Percentiles rank a stretch among this genome's conserved stretches.
Conservation (phyloP, 139 green algal species). For the Axilococcus clingmanii region DNA sequence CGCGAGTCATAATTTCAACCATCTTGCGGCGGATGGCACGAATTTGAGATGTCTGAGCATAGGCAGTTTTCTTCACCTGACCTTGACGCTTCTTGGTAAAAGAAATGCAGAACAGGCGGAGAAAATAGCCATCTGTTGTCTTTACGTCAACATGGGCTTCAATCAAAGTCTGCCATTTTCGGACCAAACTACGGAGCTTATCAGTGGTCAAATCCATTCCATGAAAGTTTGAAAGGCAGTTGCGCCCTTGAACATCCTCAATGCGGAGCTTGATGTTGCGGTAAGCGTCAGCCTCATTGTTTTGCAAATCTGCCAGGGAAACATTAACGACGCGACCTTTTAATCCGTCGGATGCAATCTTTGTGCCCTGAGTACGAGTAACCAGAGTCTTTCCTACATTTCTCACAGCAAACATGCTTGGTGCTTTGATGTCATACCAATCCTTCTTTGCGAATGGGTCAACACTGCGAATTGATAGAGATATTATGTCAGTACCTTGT, state of each 20-base stretch:
- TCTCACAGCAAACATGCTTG: constrained; percentile 82
- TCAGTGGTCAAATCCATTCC: constrained; percentile 99
- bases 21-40: constrained; percentile 95
- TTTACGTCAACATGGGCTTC: constrained; percentile 97
- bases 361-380: constrained; percentile 93
- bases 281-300: constrained; percentile 96
- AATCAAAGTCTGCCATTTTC: constrained; percentile 99
- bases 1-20: constrained; percentile 94
- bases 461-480: constrained; percentile 46
- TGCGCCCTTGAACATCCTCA: constrained; percentile 93
- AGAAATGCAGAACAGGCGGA: constrained; percentile 94
- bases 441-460: constrained; percentile 99
- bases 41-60: constrained; percentile 79
- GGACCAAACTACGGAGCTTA: constrained; percentile 95
- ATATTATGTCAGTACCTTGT: neutral
- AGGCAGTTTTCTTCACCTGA: constrained; percentile 91
- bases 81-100: constrained; percentile 96
- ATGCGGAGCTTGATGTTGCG: constrained; percentile 93
- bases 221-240: constrained; percentile 97
- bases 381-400: constrained; percentile 97
- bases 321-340: constrained; percentile 97
- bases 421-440: constrained; percentile 99
- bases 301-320: constrained; percentile 94
- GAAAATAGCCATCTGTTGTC: constrained; percentile 96
- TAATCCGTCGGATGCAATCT: constrained; percentile 97